Base-by-base conservation (phyloP, 192 early-diverging fungal genomes). In the Podila verticillata region DNA sequence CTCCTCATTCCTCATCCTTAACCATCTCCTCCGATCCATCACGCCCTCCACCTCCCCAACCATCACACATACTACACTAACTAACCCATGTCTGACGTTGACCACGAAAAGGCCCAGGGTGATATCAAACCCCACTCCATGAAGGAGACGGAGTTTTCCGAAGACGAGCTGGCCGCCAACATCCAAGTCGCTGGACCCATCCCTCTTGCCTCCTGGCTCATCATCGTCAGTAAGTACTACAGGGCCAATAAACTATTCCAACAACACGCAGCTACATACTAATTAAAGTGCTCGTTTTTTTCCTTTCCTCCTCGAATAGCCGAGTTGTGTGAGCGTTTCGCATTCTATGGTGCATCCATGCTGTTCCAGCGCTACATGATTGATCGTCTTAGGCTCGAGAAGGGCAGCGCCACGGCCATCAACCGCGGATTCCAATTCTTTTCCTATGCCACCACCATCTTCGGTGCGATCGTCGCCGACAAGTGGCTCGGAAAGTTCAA, bases 401-500 rank as follows among this genome's bases (percentile, higher is more conserved):
- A 73, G 15, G 63, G 65, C 51, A 74, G 72, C 3, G 84, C 87
- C 2, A 88, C 87, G 1, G 87, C 82, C 13, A 67, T 88, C 28
- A 56, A 79, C 47, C 86, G 83, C 49, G 85, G 85, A 49, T 88
- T 88, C 82, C 82, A 86, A 66, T 54, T 92, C 70, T 87, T 88
- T 54, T 88, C 85, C 65, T 92, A 90, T 71, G 35, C 83, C 24
- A 88, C 89, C 56, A 87, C 89, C n/a, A 72, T 88, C 24, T 63
- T 82, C 49, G 89, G 88, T 77, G 93, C 90, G 47, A 81, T 91
- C 32, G 61, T 93, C 35, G 89, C 92, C 29, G 93, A 95, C 83
- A 86, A 80, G 81, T 93, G 85, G 82, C 63, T 88, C 39, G 93
- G 93, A 73, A 93, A 93, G 82, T 93, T 89, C 82, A 89, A 88